These are phyloP conservation scores for Bipolaris cookei DNA, from an alignment of 2,329 filamentous ascomycete species.

Conservation along the genomic window DNA sequence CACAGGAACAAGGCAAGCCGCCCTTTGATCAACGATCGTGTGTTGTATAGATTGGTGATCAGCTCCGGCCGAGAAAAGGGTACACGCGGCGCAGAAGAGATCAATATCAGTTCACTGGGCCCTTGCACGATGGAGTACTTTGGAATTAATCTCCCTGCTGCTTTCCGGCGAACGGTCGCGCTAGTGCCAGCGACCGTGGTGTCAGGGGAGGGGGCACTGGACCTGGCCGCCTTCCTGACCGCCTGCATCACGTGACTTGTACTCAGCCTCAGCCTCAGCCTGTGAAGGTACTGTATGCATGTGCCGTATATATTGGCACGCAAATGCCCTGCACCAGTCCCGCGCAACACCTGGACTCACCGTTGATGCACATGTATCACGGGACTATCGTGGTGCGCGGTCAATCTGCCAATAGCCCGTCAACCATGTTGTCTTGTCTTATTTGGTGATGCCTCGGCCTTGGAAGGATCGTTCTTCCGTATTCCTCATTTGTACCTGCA, in stretches of 20 bases:
- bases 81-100: slow-evolving; percentile 15
- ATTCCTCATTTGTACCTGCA: not conserved
- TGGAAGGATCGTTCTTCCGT: slow-evolving; percentile 2
- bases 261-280: not conserved
- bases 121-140: slow-evolving; percentile 12
- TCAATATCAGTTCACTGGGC: slow-evolving; percentile 12
- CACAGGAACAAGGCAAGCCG: not conserved
- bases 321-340: not conserved
- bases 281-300: too few relatives aligned
- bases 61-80: not conserved
- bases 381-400: not conserved
- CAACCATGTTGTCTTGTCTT: not conserved
- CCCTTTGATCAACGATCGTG: not conserved
- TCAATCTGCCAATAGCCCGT: not conserved
- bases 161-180: slow-evolving; percentile 16
- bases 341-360: not conserved
- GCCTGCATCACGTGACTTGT: slow-evolving; percentile 9
- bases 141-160: slow-evolving; percentile 23
- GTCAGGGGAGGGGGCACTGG: slow-evolving; percentile 6
- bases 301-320: too few relatives aligned
- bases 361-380: not conserved
- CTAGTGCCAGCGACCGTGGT: slow-evolving; percentile 19
- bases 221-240: slow-evolving; percentile 26
- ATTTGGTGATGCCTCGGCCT: slow-evolving; percentile 10
- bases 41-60: not conserved